phyloP scores from a whole-genome alignment of 148 eudicot species.

The Amaranthus cruentus region DNA sequence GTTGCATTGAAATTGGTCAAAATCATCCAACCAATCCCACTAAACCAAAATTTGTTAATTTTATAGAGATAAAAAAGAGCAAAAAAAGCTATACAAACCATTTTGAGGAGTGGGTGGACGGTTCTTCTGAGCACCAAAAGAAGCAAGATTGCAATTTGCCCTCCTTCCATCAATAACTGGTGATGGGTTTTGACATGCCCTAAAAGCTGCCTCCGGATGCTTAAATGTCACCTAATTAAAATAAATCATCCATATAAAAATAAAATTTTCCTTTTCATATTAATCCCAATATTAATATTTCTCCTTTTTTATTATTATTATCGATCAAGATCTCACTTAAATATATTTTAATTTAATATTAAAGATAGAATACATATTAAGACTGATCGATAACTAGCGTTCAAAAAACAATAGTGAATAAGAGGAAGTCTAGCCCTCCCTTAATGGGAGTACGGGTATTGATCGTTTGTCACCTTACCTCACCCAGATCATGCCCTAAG shows the following conservation, averaged over 20 bases:
- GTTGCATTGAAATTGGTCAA: conserved; percentile 25
- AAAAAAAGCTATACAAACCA: conserved; percentile 20
- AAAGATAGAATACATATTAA: too few species aligned
- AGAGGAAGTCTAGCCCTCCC: too few species aligned
- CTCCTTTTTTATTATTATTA: too few species aligned
- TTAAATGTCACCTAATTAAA: conserved; percentile 58
- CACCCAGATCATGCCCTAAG: too few species aligned
- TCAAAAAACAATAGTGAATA: too few species aligned
- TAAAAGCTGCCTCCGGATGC: conserved; percentile 52
- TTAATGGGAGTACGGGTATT: too few species aligned
- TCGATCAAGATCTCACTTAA: too few species aligned
- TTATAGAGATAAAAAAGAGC: neutral
- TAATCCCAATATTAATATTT: neutral
- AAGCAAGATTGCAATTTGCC: conserved; percentile 59
- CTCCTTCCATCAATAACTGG: conserved; percentile 59
- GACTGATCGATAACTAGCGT: too few species aligned
- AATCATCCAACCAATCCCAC: conserved; percentile 23
- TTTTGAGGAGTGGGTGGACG: conserved; percentile 32
- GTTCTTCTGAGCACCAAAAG: conserved; percentile 48
- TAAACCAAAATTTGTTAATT: neutral
- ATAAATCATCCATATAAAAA: neutral
- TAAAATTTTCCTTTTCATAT: neutral
- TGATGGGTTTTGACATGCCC: conserved; percentile 55
- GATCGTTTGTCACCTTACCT: too few species aligned
- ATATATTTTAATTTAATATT: too few species aligned